Evolutionary conservation across 108 stramenopile species (phyloP).

Genomic region (Fragilaria crotonensis): DNA sequence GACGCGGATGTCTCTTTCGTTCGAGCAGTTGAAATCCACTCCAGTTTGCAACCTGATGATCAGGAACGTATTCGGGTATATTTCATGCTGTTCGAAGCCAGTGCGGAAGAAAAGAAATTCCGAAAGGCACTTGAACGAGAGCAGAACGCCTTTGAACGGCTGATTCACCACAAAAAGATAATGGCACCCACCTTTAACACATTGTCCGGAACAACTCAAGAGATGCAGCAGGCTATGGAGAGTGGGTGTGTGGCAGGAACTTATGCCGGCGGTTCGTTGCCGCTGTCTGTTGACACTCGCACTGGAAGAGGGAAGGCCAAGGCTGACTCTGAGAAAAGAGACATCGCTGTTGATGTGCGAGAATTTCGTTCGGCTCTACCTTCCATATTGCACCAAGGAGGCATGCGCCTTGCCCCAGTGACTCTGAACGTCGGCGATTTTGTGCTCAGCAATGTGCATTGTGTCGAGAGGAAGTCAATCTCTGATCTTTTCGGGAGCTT

Average conservation of each 20-base stretch:
- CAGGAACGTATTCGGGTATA: constrained; percentile 65
- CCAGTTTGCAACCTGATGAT: constrained; percentile 28
- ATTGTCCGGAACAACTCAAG: constrained; percentile 57
- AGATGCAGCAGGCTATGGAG: constrained; percentile 71
- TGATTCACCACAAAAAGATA: constrained; percentile 90
- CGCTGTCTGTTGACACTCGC: constrained; percentile 74
- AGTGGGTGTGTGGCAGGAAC: constrained; percentile 30
- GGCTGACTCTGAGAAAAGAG: constrained; percentile 34
- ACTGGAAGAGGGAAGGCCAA: constrained; percentile 52
- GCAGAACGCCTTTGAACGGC: constrained; percentile 84
- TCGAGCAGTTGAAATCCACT: constrained; percentile 82
- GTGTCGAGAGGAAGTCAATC: constrained; percentile 94
- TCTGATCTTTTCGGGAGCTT: constrained; percentile 93
- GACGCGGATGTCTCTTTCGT: constrained; percentile 85
- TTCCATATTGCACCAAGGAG: constrained; percentile 91
- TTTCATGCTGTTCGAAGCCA: constrained; percentile 88
- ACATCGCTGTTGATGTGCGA: constrained; percentile 92
- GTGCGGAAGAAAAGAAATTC: constrained; percentile 93
- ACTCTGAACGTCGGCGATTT: constrained; percentile 95
- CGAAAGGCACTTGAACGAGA: constrained; percentile 81
- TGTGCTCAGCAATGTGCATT: constrained; percentile 92
- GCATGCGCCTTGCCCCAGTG: constrained; percentile 83
- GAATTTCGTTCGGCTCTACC: constrained; percentile 94
- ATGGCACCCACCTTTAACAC: constrained; percentile 69
- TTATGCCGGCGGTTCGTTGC: constrained; percentile 63